A percentile compares a stretch with the other conserved stretches of the same genome.
phyloP scores from a whole-genome alignment of 1,284 basidiomycete species.

The Leccinum pachyderme region DNA sequence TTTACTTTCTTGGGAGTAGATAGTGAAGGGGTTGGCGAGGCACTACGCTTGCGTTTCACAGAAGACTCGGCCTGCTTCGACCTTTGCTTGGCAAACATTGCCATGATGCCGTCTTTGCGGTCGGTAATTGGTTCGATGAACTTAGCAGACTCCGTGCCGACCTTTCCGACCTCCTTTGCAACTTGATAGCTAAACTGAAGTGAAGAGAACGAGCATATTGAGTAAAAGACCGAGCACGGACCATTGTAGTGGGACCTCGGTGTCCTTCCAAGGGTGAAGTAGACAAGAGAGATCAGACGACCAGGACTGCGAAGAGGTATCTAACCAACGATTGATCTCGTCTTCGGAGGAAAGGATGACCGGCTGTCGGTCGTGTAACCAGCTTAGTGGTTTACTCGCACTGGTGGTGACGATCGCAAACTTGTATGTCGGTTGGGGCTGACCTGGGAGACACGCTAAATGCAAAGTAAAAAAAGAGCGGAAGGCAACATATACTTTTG shows the following conservation, averaged over 20 bases:
- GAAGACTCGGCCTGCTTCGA: constrained; percentile 22
- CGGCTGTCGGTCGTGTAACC: constrained; percentile 92
- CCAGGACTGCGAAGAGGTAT: constrained; percentile 68
- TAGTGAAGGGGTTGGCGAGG: constrained; percentile 2
- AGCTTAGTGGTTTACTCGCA: constrained; percentile 64
- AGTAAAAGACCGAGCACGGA: constrained; percentile 33
- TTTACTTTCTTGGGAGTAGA: background rate
- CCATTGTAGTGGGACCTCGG: constrained; percentile 63
- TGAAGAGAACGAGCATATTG: background rate
- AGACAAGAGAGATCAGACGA: constrained; percentile 57
- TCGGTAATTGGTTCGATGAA: constrained; percentile 81
- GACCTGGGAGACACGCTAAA: constrained; percentile 37
- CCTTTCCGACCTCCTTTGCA: constrained; percentile 86
- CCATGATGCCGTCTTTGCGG: constrained; percentile 85
- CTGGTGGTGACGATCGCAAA: constrained; percentile 90
- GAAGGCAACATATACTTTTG: constrained; percentile 43
- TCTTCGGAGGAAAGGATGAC: constrained; percentile 71
- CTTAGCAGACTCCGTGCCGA: constrained; percentile 77
- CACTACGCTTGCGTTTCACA: constrained; percentile 28
- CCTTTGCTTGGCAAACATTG: constrained; percentile 77
- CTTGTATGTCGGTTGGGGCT: constrained; percentile 66
- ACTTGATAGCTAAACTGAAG: constrained; percentile 74
- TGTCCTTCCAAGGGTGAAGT: constrained; percentile 65
- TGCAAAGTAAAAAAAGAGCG: background rate
- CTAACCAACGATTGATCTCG: constrained; percentile 76